Evolutionary conservation across 345 rosid species (phyloP), one percentile per base, ranked within the genome.

Genomic region (Eutrema yunnanense): DNA sequence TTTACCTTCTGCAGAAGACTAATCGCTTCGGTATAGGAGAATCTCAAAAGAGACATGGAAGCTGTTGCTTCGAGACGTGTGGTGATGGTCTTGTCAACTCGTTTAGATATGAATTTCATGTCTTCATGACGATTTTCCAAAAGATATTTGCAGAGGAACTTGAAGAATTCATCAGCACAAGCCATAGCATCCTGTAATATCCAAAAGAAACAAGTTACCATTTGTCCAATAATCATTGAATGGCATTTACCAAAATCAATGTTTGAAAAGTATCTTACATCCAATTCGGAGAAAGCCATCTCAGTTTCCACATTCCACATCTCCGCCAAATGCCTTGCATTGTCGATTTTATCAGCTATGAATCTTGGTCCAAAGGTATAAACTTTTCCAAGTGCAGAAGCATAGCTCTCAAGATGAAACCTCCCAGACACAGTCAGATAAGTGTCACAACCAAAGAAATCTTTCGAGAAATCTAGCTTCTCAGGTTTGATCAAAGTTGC

Each of bases 341-440:
- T 76, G 43, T 81, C 81, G n/a, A 50, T 73, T 73, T 82, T 81
- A 76, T 83, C 87, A 54, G 96, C 96, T 43, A 33, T 72, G 69
- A 88, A 95, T 75, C 90, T 83, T 46, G 97, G 94, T 68, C 97
- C 97, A 34, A 90, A 82, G 12, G 99, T 76, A 80, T 89, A 95
- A 52, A 95, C 96, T 66, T 92, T 83, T 66, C 99, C 99, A 59
- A 95, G 88, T 22, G 93, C 88, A 81, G 89, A 86, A 9, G 97
- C 96, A 72, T 84, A 90, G 79, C 99, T 89, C 81, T 88, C 96
- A 64, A 95, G 80, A 85, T 87, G 97, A 74, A 86, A 86, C 69
- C 82, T 86, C 41, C 99, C 96, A 19, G 97, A 87, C 48, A 69
- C 86, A 42, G 92, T 85, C 50, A 91, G 82, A 65, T 79, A 88